Percentiles rank a stretch among this genome's conserved stretches.
These are phyloP conservation scores for Catunica adiposa DNA, from an alignment of 2,329 filamentous ascomycete species.

Conservation along the genomic window DNA sequence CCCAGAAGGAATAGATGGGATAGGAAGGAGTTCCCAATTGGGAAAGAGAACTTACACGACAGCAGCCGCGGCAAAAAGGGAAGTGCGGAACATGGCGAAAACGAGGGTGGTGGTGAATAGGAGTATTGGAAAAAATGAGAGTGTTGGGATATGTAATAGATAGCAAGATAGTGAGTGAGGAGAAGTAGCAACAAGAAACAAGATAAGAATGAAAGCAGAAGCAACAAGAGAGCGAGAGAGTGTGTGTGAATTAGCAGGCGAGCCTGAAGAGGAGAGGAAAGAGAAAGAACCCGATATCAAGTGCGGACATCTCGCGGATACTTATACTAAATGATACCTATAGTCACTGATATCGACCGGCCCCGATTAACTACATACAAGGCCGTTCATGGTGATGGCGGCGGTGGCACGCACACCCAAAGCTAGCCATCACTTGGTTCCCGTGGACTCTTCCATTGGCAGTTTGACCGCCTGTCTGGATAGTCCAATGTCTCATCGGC, in stretches of 20 bases:
- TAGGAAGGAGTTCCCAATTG: neutral
- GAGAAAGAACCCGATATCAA: neutral
- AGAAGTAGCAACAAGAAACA: neutral
- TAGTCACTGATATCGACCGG: no score
- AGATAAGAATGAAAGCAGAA: neutral
- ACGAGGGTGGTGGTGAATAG: neutral
- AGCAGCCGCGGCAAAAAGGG: constrained; percentile 10
- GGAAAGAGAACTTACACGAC: constrained; percentile 7
- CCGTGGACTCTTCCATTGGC: no score
- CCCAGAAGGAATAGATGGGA: neutral
- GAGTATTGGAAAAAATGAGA: neutral
- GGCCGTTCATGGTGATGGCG: no score
- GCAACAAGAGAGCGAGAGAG: neutral
- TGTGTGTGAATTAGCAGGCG: neutral
- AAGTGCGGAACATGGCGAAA: constrained; percentile 11
- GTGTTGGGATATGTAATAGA: neutral
- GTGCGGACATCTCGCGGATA: no score
- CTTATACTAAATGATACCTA: no score
- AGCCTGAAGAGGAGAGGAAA: neutral
- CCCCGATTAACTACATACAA: no score
- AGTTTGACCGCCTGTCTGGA: no score
- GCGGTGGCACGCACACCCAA: no score
- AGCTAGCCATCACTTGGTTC: no score
- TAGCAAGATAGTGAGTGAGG: neutral
- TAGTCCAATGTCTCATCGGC: no score